Evolutionary conservation across 2,329 filamentous ascomycete species (phyloP), one percentile per base, ranked within the genome.

Genomic region (Arthrobotrys sphaeroides): DNA sequence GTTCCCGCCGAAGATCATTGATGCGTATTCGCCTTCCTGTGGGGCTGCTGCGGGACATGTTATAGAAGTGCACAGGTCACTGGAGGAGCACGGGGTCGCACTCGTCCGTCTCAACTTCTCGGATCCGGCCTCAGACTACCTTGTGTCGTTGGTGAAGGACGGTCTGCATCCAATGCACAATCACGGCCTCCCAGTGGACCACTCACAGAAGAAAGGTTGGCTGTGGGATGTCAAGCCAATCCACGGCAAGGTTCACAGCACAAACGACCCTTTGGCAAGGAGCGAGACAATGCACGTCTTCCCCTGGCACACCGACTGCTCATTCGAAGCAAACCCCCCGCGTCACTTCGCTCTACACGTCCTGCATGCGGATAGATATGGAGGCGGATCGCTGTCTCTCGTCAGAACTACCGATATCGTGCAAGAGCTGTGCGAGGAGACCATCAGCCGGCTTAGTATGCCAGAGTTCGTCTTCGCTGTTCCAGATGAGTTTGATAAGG

Each of bases 401-500:
- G 68, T 81, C 5, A 60, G 73, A 1, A 64, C 79, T 4, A 57
- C 69, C 18, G 45, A 67, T 5, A 53, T 81, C 3, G 26, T 80
- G 10, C 40, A 76, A n/a, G 60, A 64, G 5, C 60, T 81, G 1
- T 65, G 57, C 6, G 51, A 68, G 5, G 51, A 67, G 4, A 60
- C 77, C 1, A 42, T 77, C 1, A 67, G 65, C 26, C 66, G 67
- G 4, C 66, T 81, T 3, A 78, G 68, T 5, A 43, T 38, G n/a
- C 70, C 76, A 6, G 68, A 78, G 16, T 81, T 79, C 42, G 59
- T 43, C 9, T 77, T 81, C 40, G 55, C 42, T 1, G 80, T 83
- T 3, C 82, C 81, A 2, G 73, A 77, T 0, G 82, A 83, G 65
- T 83, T 83, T 57, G 53, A 78, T 7, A 83, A 83, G 59, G 72